A percentile compares a stretch with the other conserved stretches of the same genome.
These are phyloP conservation scores for Apiospora sp. DNA, from an alignment of 2,329 filamentous ascomycete genomes.

Conservation along the genomic window DNA sequence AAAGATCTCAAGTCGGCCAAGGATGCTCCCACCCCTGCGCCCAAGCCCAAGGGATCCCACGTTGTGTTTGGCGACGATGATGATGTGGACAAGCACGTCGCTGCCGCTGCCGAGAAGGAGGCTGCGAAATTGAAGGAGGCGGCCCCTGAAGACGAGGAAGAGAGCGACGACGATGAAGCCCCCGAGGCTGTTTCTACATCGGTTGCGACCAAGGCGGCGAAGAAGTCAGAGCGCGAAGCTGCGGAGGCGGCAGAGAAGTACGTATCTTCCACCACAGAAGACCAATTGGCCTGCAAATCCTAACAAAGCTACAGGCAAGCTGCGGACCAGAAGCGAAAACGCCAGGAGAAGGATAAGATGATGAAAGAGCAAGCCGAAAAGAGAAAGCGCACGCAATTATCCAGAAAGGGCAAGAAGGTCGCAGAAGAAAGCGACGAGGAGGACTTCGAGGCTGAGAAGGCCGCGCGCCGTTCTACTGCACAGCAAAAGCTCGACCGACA, in stretches of 20 bases:
- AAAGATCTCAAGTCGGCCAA: background rate
- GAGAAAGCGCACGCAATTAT: slow-evolving; percentile 49
- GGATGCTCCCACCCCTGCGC: slow-evolving; percentile 25
- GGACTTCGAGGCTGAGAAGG: slow-evolving; percentile 28
- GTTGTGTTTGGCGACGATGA: slow-evolving; percentile 44
- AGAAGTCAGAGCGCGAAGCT: slow-evolving; percentile 55
- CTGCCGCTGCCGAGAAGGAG: slow-evolving; percentile 35
- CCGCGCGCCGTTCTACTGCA: slow-evolving; percentile 33
- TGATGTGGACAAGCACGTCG: slow-evolving; percentile 43
- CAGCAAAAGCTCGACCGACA: slow-evolving; percentile 41
- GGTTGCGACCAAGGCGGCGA: slow-evolving; percentile 55
- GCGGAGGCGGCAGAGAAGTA: slow-evolving; percentile 61
- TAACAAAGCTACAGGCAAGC: slow-evolving; percentile 51
- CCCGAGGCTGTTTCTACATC: slow-evolving; percentile 66
- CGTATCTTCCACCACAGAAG: slow-evolving; percentile 34
- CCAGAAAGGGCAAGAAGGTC: slow-evolving; percentile 24
- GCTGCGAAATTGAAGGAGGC: background rate
- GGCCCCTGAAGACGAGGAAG: slow-evolving; percentile 42
- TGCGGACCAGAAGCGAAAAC: slow-evolving; percentile 60
- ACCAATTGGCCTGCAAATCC: slow-evolving; percentile 21
- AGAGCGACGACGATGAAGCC: slow-evolving; percentile 60
- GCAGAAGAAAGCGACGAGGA: slow-evolving; percentile 27
- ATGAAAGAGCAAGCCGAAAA: slow-evolving; percentile 63
- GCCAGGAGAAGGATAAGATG: slow-evolving; percentile 60
- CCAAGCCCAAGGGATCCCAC: slow-evolving; percentile 37